These are phyloP conservation scores for Aspergillus sp. DNA, from an alignment of 2,329 filamentous ascomycete species.

Conservation along the genomic window DNA sequence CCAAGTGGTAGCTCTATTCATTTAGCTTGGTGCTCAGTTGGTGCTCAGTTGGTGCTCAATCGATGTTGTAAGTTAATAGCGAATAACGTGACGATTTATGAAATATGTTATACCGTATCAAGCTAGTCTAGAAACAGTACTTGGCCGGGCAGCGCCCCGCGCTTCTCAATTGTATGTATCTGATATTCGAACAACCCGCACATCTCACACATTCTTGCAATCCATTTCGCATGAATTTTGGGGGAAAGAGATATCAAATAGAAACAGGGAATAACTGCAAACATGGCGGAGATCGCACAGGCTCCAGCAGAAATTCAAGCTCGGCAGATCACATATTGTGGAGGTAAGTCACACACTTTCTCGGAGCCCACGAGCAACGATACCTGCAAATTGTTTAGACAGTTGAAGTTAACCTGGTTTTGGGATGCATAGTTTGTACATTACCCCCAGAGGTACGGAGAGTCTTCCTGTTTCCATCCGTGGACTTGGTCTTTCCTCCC, in stretches of 20 bases:
- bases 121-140: no score
- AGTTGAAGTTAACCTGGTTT: background rate
- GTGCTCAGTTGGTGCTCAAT: no score
- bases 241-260: background rate
- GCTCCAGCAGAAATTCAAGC: slow-evolving; percentile 46
- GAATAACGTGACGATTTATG: background rate
- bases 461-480: slow-evolving; percentile 22
- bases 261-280: background rate
- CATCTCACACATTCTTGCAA: background rate
- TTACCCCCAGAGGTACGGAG: slow-evolving; percentile 65
- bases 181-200: background rate
- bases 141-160: background rate
- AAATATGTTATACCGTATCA: background rate
- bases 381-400: background rate
- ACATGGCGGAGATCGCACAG: slow-evolving; percentile 38
- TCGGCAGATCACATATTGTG: slow-evolving; percentile 62
- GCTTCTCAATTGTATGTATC: background rate
- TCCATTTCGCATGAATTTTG: background rate
- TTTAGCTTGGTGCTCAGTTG: no score
- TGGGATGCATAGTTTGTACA: slow-evolving; percentile 54
- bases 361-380: background rate
- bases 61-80: background rate
- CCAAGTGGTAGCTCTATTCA: no score
- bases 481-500: background rate
- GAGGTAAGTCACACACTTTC: slow-evolving; percentile 45